Percentiles rank a stretch among this genome's conserved stretches.
phyloP scores from a whole-genome alignment of 2,329 filamentous ascomycete genomes.

The Niveomyces coronatus region DNA sequence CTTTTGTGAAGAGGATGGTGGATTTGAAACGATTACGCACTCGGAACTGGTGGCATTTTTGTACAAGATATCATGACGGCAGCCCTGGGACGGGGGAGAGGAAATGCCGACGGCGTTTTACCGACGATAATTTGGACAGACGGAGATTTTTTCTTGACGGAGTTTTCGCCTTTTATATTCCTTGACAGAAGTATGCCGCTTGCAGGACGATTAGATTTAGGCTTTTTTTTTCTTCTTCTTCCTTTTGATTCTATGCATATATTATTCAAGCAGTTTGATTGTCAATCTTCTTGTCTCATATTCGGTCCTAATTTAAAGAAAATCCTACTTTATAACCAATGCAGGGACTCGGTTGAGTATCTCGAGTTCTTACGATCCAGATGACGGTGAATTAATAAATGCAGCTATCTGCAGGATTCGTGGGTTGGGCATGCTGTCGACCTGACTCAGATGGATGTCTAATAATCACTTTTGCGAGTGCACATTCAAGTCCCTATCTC shows the following conservation, averaged over 20 bases:
- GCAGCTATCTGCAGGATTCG: no score
- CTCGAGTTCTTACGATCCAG: no score
- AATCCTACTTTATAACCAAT: no score
- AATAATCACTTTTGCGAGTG: no score
- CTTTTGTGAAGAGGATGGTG: neutral
- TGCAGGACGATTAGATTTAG: neutral
- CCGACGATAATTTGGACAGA: constrained; percentile 8
- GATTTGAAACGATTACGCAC: neutral
- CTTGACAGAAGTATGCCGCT: neutral
- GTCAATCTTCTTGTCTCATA: no score
- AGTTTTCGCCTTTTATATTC: neutral
- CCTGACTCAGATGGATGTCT: no score
- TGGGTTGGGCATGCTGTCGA: no score
- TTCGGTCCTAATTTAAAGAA: no score
- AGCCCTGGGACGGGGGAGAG: constrained; percentile 3
- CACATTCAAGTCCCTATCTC: no score
- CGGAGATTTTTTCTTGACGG: constrained; percentile 1
- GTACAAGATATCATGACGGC: constrained; percentile 8
- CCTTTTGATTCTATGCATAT: constrained; percentile 5
- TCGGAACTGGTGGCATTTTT: neutral
- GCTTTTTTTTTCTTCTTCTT: constrained; percentile 1
- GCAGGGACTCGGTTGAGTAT: no score
- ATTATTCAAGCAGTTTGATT: constrained; percentile 5
- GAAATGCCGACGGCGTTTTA: constrained; percentile 9
- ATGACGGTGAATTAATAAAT: no score